Percentiles rank a stretch among this genome's conserved stretches.
Conservation (phyloP, 163 green algal species). For the Scenedesmus sp. region DNA sequence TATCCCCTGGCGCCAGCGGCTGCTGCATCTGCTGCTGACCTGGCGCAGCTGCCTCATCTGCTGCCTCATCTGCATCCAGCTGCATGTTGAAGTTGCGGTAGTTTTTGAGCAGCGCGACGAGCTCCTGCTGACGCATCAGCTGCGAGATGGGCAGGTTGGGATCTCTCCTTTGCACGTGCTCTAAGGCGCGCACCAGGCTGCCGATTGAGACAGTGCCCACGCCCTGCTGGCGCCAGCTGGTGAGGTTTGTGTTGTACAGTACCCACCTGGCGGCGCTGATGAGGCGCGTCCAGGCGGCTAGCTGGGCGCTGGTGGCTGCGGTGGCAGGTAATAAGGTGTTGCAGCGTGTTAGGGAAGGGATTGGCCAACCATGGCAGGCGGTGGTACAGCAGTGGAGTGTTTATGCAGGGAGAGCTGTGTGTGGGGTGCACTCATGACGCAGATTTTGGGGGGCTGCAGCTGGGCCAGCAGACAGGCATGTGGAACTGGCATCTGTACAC, state of each 20-base stretch:
- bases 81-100: not conserved
- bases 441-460: too few species aligned
- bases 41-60: not conserved
- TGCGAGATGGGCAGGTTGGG: not conserved
- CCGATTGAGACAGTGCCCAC: not conserved
- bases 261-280: not conserved
- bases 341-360: too few species aligned
- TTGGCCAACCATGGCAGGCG: too few species aligned
- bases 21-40: not conserved
- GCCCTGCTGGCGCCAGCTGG: not conserved
- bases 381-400: too few species aligned
- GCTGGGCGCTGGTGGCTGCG: not conserved
- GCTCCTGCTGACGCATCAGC: not conserved
- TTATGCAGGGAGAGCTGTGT: too few species aligned
- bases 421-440: too few species aligned
- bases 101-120: not conserved
- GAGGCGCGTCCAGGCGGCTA: not conserved
- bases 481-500: too few species aligned
- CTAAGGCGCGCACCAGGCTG: not conserved
- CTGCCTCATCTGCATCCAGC: not conserved
- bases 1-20: not conserved
- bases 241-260: constrained; percentile 34
- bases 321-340: not conserved
- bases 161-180: not conserved
- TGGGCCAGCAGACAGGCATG: too few species aligned